These are phyloP conservation scores for Allium cepa DNA, from an alignment of 106 monocot species.

Conservation along the genomic window DNA sequence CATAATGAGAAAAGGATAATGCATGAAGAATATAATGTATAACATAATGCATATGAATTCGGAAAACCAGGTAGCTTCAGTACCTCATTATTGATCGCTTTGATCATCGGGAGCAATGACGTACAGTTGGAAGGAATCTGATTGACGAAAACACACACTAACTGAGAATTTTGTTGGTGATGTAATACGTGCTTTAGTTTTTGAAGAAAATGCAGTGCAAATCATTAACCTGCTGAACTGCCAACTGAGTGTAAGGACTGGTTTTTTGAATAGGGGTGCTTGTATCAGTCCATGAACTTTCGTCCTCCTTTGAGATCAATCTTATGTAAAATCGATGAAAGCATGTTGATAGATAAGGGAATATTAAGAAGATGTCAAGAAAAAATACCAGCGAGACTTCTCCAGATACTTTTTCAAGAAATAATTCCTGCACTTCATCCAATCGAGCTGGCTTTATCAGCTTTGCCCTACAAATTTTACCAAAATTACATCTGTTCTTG, in stretches of 20 bases:
- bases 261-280: neutral
- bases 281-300: neutral
- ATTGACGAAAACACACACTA: neutral
- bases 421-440: neutral
- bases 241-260: neutral
- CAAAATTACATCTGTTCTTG: neutral
- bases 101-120: neutral
- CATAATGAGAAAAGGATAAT: neutral
- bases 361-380: neutral
- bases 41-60: neutral
- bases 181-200: neutral
- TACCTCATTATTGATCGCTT: constrained; percentile 7
- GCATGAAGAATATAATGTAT: neutral
- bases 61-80: neutral
- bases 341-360: neutral
- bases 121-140: constrained; percentile 3
- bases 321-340: neutral
- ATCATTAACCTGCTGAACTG: constrained; percentile 1
- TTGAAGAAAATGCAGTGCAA: neutral
- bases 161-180: neutral
- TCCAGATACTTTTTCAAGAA: neutral
- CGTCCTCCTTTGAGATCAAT: neutral
- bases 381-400: neutral
- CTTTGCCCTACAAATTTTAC: constrained; percentile 51
- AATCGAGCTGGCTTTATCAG: constrained; percentile 41